These are phyloP conservation scores for Pelargonium nanum DNA, from an alignment of 345 rosid species.

Conservation along the genomic window DNA sequence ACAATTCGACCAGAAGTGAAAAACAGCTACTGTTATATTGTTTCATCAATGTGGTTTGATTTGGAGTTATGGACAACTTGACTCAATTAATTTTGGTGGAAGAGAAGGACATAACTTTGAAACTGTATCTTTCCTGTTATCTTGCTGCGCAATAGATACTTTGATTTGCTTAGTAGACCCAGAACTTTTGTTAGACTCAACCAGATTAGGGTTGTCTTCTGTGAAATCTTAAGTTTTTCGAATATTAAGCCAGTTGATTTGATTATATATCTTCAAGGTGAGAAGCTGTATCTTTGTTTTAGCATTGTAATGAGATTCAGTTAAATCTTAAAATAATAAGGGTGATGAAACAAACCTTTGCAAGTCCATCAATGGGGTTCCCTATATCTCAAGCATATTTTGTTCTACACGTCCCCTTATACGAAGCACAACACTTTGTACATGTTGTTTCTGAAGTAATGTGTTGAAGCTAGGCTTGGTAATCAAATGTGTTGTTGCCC, in stretches of 20 bases:
- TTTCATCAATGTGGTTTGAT: too few relatives aligned
- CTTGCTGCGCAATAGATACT: not conserved
- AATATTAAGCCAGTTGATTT: not conserved
- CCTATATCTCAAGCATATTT: not conserved
- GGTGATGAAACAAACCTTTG: too few relatives aligned
- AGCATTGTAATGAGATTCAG: too few relatives aligned
- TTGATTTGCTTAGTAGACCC: not conserved
- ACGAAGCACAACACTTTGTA: not conserved
- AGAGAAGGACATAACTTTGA: not conserved
- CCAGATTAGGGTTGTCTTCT: not conserved
- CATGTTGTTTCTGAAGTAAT: not conserved
- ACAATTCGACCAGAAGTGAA: too few relatives aligned
- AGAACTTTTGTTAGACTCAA: too few relatives aligned
- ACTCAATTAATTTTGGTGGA: too few relatives aligned
- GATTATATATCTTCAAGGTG: not conserved
- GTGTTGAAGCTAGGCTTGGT: not conserved
- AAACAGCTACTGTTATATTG: too few relatives aligned
- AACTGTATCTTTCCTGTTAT: too few relatives aligned
- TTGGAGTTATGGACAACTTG: too few relatives aligned
- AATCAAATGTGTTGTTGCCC: not conserved
- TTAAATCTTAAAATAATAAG: too few relatives aligned
- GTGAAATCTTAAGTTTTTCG: not conserved
- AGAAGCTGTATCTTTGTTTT: not conserved
- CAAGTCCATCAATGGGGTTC: not conserved
- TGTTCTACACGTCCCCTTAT: not conserved